Base-by-base conservation (phyloP, 106 monocot genomes). In the Acorus gramineus region DNA sequence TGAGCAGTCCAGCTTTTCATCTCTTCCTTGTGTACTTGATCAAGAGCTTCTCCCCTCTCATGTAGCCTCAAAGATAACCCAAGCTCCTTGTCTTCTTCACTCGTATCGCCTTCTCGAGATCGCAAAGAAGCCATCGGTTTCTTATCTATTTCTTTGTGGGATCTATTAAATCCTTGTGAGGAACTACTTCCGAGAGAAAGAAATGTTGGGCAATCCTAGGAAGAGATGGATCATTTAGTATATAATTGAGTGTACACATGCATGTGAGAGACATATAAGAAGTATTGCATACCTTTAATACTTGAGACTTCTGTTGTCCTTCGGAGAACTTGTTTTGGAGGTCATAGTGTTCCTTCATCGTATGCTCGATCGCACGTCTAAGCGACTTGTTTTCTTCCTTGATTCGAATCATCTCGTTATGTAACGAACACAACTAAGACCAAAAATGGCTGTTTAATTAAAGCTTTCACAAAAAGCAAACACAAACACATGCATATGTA, bases 321-420 rank as follows among this genome's bases (percentile, higher is more conserved):
- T 62, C 72, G 1, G 61, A 55, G 54, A 83, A 64, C 74, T 81
- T 91, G 62, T 46, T 76, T 47, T 79, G 72, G 52, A 91, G 76
- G 14, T 91, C 76, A 61, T 78, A 59, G 78, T 81, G 81, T 45
- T 84, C 90, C 54, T 78, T 81, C 76, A 79, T 77, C 11, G 79
- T 78, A 10, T 44, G 66, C 49, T 86, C 78, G 28, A 86, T 60
- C 3, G 49, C 57, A 57, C 61, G 60, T 66, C 68, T 71, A 42
- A 91, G 65, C 3, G 65, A 55, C 59, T 62, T 68, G 76, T 91
- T 91, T 68, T 91, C 90, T 59, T 91, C 81, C 74, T 84, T 84
- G 73, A 86, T 68, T 2, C 55, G 69, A 60, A 76, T 68, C 73
- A 91, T 73, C 71, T 91, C 81, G 2, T 14, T 48, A 50, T 74